A percentile compares a stretch with the other conserved stretches of the same genome.
Evolutionary conservation across 2,329 filamentous ascomycete genomes (phyloP).

Genomic region (Stagonosporopsis tanaceti): DNA sequence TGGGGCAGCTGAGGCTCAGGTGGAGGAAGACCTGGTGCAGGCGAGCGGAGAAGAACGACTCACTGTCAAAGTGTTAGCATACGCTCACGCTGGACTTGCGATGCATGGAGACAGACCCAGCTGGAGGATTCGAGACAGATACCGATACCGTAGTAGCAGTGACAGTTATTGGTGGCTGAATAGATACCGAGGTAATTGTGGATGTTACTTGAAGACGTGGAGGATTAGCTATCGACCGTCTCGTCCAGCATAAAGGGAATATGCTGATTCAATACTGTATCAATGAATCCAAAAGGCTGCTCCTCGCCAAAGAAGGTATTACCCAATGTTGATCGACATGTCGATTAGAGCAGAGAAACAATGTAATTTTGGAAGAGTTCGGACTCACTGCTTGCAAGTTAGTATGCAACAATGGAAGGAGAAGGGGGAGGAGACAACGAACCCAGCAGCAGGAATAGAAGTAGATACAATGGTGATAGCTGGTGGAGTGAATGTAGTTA

Average conservation of each 20-base stretch:
- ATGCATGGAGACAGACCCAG: neutral
- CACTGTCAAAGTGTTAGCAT: neutral
- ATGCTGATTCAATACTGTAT: neutral
- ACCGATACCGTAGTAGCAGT: neutral
- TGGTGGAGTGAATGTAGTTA: neutral
- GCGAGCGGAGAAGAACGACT: neutral
- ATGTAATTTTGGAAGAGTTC: neutral
- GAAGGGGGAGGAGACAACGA: neutral
- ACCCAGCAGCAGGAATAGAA: conserved; percentile 3
- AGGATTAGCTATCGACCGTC: neutral
- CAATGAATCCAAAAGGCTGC: neutral
- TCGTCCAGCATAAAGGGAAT: neutral
- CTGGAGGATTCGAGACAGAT: neutral
- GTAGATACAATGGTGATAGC: neutral
- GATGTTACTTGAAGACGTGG: neutral
- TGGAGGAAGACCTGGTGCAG: too few relatives aligned
- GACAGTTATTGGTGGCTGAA: neutral
- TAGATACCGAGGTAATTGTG: neutral
- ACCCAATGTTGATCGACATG: too few relatives aligned
- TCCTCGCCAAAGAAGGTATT: too few relatives aligned
- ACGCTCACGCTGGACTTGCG: neutral
- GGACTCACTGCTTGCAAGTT: neutral
- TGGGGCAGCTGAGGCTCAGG: too few relatives aligned
- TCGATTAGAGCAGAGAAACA: too few relatives aligned
- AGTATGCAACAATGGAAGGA: neutral